Evolutionary conservation across 2,329 filamentous ascomycete species (phyloP), one percentile per base, ranked within the genome.

Genomic region (Aurifilum marmelostoma): DNA sequence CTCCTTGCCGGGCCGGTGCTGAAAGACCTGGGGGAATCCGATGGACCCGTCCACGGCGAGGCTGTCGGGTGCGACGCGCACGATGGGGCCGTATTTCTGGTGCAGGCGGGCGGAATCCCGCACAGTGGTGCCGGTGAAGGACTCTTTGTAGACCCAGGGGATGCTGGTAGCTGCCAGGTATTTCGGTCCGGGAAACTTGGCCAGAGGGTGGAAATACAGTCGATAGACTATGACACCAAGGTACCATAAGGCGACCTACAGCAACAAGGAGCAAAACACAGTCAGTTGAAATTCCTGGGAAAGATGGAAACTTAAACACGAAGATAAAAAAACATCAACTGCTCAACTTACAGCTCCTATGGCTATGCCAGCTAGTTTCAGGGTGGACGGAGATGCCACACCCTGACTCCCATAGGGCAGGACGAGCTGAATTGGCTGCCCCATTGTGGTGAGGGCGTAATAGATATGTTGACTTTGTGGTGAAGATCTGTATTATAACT

Each of bases 141-240:
- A n/a, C 18, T 8, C 2, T 4, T 14, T 50, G 37, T 43, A 69
- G 21, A 27, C 6, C 24, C 43, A 60, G 3, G 67, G 64, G 8
- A 59, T 5, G 50, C 54, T 11, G 39, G 68, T 65, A 5, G 62
- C 60, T 12, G 68, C 68, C 7, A 56, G 39, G 32, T 65, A 61
- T 34, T 58, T 68, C 5, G 68, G 68, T 29, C 68, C 68, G 1
- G 68, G 68, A 43, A 32, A 68, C 39, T 65, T 70, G 18, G 68
- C 29, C 27, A 70, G 66, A 14, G 68, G 65, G 21, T 68, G 61
- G 29, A 70, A 37, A 14, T 21, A 41, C 14, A 68, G 6, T 2
- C 68, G 66, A 62, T 70, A 68, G 62, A 68, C 27, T 3, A 70
- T 1, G 34, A 68, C 27, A 4, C 52, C 52, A 4, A 69, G 1